Base-by-base conservation (phyloP, 176 grass and related monocot species). In the Bromus sterilis region DNA sequence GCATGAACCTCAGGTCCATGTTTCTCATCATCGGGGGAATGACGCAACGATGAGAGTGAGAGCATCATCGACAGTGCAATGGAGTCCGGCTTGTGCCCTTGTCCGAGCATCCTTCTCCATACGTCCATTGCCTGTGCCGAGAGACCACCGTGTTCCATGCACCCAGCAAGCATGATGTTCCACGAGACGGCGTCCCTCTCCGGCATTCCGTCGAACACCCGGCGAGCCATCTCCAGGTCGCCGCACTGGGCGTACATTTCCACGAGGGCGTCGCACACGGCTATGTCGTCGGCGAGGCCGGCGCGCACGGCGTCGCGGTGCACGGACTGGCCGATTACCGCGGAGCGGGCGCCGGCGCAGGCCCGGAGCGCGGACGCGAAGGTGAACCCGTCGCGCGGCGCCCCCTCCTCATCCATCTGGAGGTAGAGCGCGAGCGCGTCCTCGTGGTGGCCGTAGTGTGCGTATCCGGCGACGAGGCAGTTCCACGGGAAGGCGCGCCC, bases 231-330 rank as follows among this genome's bases (percentile, higher is more conserved):
- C 42, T 25, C 34, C 21, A 86, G 65, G 58, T 94, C 83, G 56
- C 92, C 92, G 67, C 88, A 94, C 58, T 70, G 78, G 37, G 76
- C 39, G 74, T 91, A 94, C 86, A 91, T 82, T 5, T 89, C 86
- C 42, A 89, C 37, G 14, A 94, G 88, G 14, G 86, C 85, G 16
- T 88, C 82, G 7, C 85, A 86, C 44, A 85, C 74, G 21, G 85
- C 77, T 16, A 74, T 4, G 5, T 94, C 83, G 7, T 39, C 35
- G 65, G 78, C 82, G 59, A 91, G 87, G 13, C 92, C 92, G 33
- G 83, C 77, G 68, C 86, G 85, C 48, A 91, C 51, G 7, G 67
- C 69, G 42, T 86, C 78, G 43, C 86, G 89, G 59, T 94, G 91
- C 57, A 94, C 67, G 60, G 70, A 74, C 73, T 77, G 67, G 41